phyloP scores from a whole-genome alignment of 345 rosid species.

The Carallia brachiata region DNA sequence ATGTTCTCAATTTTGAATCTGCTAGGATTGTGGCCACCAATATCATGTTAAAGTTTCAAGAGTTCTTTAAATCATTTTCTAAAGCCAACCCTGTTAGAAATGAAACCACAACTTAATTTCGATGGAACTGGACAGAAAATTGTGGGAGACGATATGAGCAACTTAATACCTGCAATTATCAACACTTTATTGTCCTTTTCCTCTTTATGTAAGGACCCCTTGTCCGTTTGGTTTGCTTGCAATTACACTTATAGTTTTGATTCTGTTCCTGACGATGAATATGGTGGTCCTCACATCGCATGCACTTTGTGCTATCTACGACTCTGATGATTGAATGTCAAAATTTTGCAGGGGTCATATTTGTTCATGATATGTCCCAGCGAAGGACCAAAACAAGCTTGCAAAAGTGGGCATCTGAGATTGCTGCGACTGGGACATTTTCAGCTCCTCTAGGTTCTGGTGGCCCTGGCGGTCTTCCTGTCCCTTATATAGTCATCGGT shows the following conservation, averaged over 20 bases:
- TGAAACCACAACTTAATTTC: no score
- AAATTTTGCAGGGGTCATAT: conserved; percentile 72
- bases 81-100: no score
- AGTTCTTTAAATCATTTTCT: no score
- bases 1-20: not conserved
- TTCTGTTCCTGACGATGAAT: not conserved
- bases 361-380: conserved; percentile 96
- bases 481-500: conserved; percentile 88
- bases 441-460: conserved; percentile 93
- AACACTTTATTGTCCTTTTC: no score
- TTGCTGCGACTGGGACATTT: conserved; percentile 82
- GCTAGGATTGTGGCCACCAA: no score
- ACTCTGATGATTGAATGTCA: conserved; percentile 5
- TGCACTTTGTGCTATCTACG: conserved; percentile 10
- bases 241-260: not conserved
- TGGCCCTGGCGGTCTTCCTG: conserved; percentile 98
- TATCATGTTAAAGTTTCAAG: no score
- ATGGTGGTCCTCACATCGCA: not conserved
- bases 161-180: no score
- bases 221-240: not conserved
- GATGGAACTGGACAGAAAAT: no score
- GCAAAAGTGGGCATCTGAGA: conserved; percentile 94
- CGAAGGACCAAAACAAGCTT: conserved; percentile 93
- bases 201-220: no score
- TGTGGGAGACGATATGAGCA: no score